Evolutionary conservation across 2,329 filamentous ascomycete species (phyloP), one percentile per base, ranked within the genome.

Genomic region (Myotisia sp.): DNA sequence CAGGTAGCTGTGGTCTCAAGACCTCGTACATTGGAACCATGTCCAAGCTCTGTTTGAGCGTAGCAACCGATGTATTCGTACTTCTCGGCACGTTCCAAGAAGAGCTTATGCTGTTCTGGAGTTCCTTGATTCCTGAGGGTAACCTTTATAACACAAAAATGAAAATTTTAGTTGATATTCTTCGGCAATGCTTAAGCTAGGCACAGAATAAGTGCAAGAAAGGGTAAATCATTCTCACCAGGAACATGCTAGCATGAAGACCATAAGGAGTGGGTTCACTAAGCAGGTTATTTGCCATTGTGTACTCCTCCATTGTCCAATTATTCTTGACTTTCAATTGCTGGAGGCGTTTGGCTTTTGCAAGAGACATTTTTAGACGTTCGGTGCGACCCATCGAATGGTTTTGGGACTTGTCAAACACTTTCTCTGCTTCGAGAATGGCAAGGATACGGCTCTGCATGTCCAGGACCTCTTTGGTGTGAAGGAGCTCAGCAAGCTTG

Each of bases 11-110:
- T 78, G 0, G 76, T 81, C 56, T 82, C 76, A 8, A 82, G 62
- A 8, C 78, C 78, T 39, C 76, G 64, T 1, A 83, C 80, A 44
- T 86, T 85, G 10, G 74, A 80, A 10, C 80, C 80, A 50, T 86
- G 80, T 12, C 80, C 80, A 26, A 86, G 61, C 56, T 86, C 80
- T 0, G 80, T 86, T 56, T 86, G 80, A 5, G 79, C 79, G 47
- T 86, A 86, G 49, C 79, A 85, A 34, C 80, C 80, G 44, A 84
- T 79, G 47, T 74, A 71, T 50, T 82, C 64, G 57, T 83, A 84
- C 26, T 69, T 69, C 44, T 73, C 63, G 1, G 79, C 79, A 23
- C 64, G 70, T 50, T 79, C 70, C 21, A 83, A 65, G 62, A 81
- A 86, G 37, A 74, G 63, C 53, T 79, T 72, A 47, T 79, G 74